Evolutionary conservation across 2,329 filamentous ascomycete genomes (phyloP), one percentile per base, ranked within the genome.

Genomic region (Calonectria multiphialidica): DNA sequence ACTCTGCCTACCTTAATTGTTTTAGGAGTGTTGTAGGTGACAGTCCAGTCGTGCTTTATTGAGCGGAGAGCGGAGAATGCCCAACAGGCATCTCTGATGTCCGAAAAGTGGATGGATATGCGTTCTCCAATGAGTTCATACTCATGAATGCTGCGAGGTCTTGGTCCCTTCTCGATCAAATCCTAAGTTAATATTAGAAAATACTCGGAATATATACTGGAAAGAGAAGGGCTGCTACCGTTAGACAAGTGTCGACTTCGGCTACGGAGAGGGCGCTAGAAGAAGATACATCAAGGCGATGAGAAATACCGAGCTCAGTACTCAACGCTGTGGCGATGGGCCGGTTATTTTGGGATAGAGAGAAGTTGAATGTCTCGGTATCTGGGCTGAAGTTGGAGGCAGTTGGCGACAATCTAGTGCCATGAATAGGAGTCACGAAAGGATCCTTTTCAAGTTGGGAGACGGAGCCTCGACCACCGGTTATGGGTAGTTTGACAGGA

Each of bases 351-450:
- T 74, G 74, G 25, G 70, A 25, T 7, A 78, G 67, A 8, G 77
- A 73, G 2, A 77, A 68, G 1, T 75, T 71, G 1, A 72, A 72
- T 2, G 64, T 57, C 5, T 77, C 67, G 5, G 68, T 45, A 40
- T 79, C 78, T 1, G 92, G 92, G 18, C 87, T 89, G 76, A 94
- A 94, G 1, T 87, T 80, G 1, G 89, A 90, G 1, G 92, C 92
- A 8, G 89, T 92, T 1, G 93, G 90, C 5, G 92, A 94, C 25
- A 94, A 83, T 74, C 90, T 88, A 9, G 78, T 81, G 6, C 59
- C 82, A 71, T 77, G 72, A 10, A 70, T 66, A 16, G 77, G 80
- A 2, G 86, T 88, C 40, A 89, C 79, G 72, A 92, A 92, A 0
- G 91, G 90, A 71, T 92, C 90, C 68, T 85, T 87, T 63, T 88